A percentile compares a stretch with the other conserved stretches of the same genome.
Conservation (phyloP, 441 rosid genomes). For the Adansonia grandidieri region DNA sequence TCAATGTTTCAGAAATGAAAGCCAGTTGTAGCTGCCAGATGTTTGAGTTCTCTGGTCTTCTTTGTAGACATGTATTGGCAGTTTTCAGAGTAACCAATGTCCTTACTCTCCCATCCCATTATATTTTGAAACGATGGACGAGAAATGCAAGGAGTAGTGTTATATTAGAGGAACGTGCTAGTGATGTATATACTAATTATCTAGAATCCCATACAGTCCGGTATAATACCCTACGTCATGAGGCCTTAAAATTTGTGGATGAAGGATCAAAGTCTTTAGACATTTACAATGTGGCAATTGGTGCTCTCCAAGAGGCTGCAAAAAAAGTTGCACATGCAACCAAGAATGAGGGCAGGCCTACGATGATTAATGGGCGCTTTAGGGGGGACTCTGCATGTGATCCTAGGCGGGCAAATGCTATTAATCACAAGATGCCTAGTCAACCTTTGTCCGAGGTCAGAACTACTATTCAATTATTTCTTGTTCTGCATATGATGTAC, state of each 20-base stretch:
- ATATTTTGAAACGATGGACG: constrained; percentile 91
- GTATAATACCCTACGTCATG: constrained; percentile 74
- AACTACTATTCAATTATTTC: constrained; percentile 18
- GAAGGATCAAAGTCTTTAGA: constrained; percentile 67
- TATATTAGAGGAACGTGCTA: constrained; percentile 61
- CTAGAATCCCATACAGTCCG: constrained; percentile 78
- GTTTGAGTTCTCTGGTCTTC: constrained; percentile 93
- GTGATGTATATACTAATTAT: constrained; percentile 58
- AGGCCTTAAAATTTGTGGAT: constrained; percentile 75
- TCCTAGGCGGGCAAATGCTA: constrained; percentile 35
- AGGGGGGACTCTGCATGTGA: constrained; percentile 42
- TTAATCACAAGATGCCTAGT: constrained; percentile 35
- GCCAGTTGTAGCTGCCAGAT: constrained; percentile 93
- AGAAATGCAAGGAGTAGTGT: constrained; percentile 85
- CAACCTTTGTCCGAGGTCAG: constrained; percentile 70
- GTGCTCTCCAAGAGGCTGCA: constrained; percentile 73
- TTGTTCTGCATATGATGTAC: not conserved
- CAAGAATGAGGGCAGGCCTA: constrained; percentile 58
- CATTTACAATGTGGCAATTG: constrained; percentile 56
- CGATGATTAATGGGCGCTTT: constrained; percentile 46
- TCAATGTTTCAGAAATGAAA: constrained; percentile 79
- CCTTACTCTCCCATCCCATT: constrained; percentile 87
- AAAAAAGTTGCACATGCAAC: constrained; percentile 57
- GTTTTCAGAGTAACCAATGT: constrained; percentile 94
- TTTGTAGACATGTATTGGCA: constrained; percentile 87